Evolutionary conservation across 202 grass and related monocot genomes (phyloP).

Genomic region (Dendrocalamus latiflorus): DNA sequence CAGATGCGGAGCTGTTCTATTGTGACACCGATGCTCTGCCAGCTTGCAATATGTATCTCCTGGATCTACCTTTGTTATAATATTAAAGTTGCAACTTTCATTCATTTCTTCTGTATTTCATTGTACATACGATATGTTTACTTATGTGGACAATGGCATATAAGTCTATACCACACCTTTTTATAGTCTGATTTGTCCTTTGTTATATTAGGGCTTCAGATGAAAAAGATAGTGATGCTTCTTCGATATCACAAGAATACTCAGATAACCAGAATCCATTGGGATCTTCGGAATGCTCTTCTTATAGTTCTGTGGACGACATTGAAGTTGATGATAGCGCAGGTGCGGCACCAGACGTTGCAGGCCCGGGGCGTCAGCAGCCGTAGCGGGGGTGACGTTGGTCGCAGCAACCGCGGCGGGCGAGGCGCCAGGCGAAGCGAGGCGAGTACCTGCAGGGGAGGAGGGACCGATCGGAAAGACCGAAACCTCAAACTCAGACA

Average conservation of each 20-base stretch:
- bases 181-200: constrained; percentile 10
- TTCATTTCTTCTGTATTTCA: background rate
- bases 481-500: too few species aligned
- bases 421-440: too few species aligned
- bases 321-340: too few species aligned
- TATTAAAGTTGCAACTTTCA: background rate
- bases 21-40: constrained; percentile 4
- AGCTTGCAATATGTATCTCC: constrained; percentile 44
- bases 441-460: too few species aligned
- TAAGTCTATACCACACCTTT: constrained; percentile 10
- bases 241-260: constrained; percentile 60
- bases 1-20: constrained; percentile 38
- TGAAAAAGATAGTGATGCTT: constrained; percentile 50
- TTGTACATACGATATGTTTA: background rate
- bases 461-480: too few species aligned
- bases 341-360: too few species aligned
- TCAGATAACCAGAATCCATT: constrained; percentile 49
- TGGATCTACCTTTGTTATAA: constrained; percentile 8
- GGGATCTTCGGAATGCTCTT: constrained; percentile 66
- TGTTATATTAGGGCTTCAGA: constrained; percentile 35
- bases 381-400: background rate
- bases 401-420: background rate
- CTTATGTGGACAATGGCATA: background rate
- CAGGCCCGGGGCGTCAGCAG: background rate
- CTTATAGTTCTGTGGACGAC: constrained; percentile 71